Evolutionary conservation across 129 eudicot genomes (phyloP), one percentile per base, ranked within the genome.

Genomic region (Arctium lappa): DNA sequence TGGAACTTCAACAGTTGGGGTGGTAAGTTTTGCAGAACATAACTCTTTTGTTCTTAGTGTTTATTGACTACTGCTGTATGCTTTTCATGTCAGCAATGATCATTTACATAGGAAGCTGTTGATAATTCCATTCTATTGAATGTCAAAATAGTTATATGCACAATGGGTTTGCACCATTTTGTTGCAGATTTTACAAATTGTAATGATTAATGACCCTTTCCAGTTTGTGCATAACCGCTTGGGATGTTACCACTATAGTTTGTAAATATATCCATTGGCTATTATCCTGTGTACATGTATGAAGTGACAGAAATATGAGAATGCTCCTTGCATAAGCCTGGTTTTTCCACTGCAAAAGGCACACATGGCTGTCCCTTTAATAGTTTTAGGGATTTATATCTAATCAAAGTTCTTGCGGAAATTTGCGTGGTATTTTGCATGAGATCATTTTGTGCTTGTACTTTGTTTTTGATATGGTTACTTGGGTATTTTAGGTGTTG

Each of bases 1-100:
- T 95, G 99, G 99, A 90, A 82, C 78, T 95, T 95, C 83, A 95
- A 95, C 76, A 87, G 98, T 82, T 95, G 96, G 93, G 99, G 99
- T 2, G 99, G 99, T 92, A 89, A 88, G 90, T 36, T 18, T 73
- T 22, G 79, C 42, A 8, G 31, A 69, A 13, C 39, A 74, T 8
- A 33, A 12, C 31, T 69, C 42, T 33, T 34, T 7, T 10, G 33
- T 69, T 46, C 9, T 27, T 77, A 6, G 8, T 63, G 34, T 38
- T 34, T 60, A 53, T 37, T 53, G 11, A 11, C 62, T 16, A 4
- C 33, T 18, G 42, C 44, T 30, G 27, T 56, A 22, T 82, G 79
- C 71, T 77, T 78, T 31, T 69, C 38, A 32, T 80, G 76, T 85
- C 68, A 9, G 37, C 1, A 6, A 36, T 69, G 76, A 8, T 38